Conservation (phyloP, 352 stramenopile species). For the Phytophthora chlamydospora region DNA sequence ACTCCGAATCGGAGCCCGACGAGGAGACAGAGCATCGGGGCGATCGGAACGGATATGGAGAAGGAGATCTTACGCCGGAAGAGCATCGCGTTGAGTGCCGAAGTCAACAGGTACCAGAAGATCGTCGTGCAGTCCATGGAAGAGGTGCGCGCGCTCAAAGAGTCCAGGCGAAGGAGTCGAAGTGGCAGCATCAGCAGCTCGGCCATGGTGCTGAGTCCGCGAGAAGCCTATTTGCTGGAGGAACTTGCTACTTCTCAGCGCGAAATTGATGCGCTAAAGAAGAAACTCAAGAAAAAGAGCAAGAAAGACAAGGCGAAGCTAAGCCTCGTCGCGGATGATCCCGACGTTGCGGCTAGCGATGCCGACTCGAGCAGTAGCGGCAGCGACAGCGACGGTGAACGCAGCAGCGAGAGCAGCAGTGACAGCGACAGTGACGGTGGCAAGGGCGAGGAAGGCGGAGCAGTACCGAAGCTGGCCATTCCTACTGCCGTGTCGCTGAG, state of each 20-base stretch:
- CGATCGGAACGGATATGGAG: conserved; percentile 28
- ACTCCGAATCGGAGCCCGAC: conserved; percentile 19
- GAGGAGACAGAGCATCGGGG: conserved; percentile 16
- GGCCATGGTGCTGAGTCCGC: conserved; percentile 18
- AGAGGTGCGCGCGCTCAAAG: conserved; percentile 42
- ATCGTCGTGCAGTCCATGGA: conserved; percentile 50
- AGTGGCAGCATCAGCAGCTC: conserved; percentile 29
- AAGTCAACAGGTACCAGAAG: conserved; percentile 50
- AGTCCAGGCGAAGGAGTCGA: conserved; percentile 37
- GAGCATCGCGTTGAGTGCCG: conserved; percentile 39
- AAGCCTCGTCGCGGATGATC: background rate
- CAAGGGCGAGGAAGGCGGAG: background rate
- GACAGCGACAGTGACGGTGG: conserved; percentile 3
- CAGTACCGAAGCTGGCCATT: background rate
- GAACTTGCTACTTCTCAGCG: conserved; percentile 35
- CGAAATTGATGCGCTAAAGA: conserved; percentile 34
- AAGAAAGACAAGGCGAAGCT: conserved; percentile 17
- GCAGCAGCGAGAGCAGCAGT: conserved; percentile 13
- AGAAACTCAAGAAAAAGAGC: conserved; percentile 24
- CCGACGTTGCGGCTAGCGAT: conserved; percentile 8
- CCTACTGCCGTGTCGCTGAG: conserved; percentile 10
- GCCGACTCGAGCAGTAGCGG: conserved; percentile 6
- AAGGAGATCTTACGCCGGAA: conserved; percentile 47
- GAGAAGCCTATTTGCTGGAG: conserved; percentile 43
- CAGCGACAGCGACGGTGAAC: conserved; percentile 17